Evolutionary conservation across 805 yeast genomes (phyloP).

Genomic region (Schwanniomyces polymorphus): DNA sequence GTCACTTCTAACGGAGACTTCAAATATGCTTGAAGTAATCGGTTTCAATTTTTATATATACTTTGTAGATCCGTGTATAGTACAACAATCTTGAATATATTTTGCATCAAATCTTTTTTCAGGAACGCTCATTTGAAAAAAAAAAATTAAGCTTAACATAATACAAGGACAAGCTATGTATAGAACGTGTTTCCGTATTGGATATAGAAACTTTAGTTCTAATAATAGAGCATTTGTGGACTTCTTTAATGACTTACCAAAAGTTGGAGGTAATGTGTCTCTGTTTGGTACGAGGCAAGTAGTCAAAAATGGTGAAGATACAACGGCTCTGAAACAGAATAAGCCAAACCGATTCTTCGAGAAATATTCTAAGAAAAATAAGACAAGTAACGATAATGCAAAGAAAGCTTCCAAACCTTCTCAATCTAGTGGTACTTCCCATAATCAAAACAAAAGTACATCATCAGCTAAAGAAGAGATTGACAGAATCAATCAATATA

Average conservation of each 20-base stretch:
- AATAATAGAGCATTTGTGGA: constrained; percentile 6
- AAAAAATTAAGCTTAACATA: background rate
- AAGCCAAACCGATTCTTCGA: constrained; percentile 36
- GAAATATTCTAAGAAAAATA: constrained; percentile 10
- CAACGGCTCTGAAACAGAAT: background rate
- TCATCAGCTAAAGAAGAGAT: background rate
- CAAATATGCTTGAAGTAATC: constrained; percentile 12
- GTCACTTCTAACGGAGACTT: constrained; percentile 43
- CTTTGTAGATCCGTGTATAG: background rate
- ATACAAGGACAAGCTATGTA: background rate
- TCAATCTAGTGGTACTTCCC: background rate
- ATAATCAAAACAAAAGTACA: background rate
- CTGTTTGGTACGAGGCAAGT: constrained; percentile 9
- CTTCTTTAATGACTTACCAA: constrained; percentile 26
- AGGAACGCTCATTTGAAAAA: background rate
- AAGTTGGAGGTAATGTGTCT: constrained; percentile 25
- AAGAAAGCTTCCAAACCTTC: background rate
- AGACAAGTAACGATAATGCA: background rate
- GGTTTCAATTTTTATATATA: background rate
- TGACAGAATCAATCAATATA: constrained; percentile 4
- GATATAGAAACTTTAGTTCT: background rate
- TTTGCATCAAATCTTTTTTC: background rate
- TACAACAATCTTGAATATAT: background rate
- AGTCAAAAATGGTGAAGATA: background rate
- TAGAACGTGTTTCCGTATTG: background rate